Percentiles rank a stretch among this genome's conserved stretches.
These are phyloP conservation scores for Pharnaceum exiguum DNA, from an alignment of 148 eudicot species.

Conservation along the genomic window DNA sequence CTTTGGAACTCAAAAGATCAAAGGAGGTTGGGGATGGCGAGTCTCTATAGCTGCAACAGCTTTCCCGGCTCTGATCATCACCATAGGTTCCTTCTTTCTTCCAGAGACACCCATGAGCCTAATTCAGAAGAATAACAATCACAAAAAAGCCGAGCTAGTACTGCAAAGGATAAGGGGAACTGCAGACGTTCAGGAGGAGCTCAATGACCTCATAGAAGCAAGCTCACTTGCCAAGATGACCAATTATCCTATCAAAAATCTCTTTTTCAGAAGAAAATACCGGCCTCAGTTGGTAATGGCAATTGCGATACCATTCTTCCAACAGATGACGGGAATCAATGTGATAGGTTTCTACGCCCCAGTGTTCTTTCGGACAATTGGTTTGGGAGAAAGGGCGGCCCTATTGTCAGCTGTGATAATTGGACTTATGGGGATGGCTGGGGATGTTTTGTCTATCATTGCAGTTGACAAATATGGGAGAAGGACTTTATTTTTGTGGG, in stretches of 20 bases:
- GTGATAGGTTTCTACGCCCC: conserved; percentile 89
- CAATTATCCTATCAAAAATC: conserved; percentile 74
- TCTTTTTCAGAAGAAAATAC: conserved; percentile 58
- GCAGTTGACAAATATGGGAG: conserved; percentile 69
- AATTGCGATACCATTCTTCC: conserved; percentile 75
- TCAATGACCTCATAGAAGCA: conserved; percentile 60
- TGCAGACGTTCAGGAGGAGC: conserved; percentile 28
- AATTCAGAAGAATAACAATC: conserved; percentile 18
- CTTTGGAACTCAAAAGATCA: conserved; percentile 19
- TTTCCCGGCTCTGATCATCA: conserved; percentile 28
- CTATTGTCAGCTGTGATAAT: conserved; percentile 68
- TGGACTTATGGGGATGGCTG: conserved; percentile 55
- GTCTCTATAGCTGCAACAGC: conserved; percentile 33
- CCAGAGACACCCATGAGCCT: conserved; percentile 42
- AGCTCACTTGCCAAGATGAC: conserved; percentile 70
- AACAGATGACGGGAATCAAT: conserved; percentile 82
- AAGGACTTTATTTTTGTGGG: conserved; percentile 57
- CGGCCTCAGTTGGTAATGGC: conserved; percentile 80
- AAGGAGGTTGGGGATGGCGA: conserved; percentile 33
- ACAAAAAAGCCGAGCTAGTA: conserved; percentile 7
- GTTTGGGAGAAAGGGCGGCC: conserved; percentile 61
- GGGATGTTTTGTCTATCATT: conserved; percentile 63
- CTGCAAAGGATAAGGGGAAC: conserved; percentile 31
- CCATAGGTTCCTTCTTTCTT: conserved; percentile 29
- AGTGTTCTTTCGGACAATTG: conserved; percentile 77